Evolutionary conservation across 2,329 filamentous ascomycete genomes (phyloP).

Genomic region (Ramichloridium luteum): DNA sequence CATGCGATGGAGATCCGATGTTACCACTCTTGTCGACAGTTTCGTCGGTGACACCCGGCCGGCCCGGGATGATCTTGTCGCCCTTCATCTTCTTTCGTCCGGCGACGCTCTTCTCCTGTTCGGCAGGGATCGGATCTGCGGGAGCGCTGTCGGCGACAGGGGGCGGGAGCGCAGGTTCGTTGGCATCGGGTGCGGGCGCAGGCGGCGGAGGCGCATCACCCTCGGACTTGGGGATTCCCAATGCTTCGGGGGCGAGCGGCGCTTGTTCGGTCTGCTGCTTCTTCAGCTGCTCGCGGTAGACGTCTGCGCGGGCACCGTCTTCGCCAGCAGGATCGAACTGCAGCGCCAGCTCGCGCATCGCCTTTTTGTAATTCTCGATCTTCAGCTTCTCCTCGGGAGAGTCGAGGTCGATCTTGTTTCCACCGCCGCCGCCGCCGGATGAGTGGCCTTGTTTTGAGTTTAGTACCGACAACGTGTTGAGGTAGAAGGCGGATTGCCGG

Average conservation of each 20-base stretch:
- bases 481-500: conserved; percentile 44
- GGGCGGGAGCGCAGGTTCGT: neutral
- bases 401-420: neutral
- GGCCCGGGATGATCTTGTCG: conserved; percentile 22
- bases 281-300: neutral
- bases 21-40: conserved; percentile 36
- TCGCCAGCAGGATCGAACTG: neutral
- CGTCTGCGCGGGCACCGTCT: neutral
- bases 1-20: conserved; percentile 20
- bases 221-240: too few relatives aligned
- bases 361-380: conserved; percentile 1
- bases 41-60: conserved; percentile 26
- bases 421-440: neutral
- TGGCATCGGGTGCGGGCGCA: neutral
- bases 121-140: conserved; percentile 6
- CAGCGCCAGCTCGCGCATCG: neutral
- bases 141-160: neutral
- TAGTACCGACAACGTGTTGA: conserved; percentile 33
- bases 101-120: conserved; percentile 32
- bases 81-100: conserved; percentile 41
- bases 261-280: neutral
- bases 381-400: neutral
- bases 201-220: neutral
- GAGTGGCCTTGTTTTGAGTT: neutral
- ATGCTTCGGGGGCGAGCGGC: neutral